Evolutionary conservation across 768 basidiomycete species (phyloP).

Genomic region (Leucosporidium yakuticum): DNA sequence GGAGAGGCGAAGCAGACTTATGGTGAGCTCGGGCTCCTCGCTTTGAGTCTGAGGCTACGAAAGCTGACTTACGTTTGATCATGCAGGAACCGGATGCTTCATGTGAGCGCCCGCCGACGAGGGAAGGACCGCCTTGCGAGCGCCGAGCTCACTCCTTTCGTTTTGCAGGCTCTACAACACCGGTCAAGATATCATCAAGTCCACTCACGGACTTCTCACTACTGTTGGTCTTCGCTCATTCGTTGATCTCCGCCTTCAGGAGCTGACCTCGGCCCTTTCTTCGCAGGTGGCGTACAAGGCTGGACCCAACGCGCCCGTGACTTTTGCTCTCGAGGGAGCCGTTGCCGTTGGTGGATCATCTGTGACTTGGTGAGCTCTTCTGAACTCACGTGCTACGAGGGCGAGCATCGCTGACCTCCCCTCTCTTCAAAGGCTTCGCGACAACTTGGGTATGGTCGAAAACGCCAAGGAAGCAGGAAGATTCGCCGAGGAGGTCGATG

Average conservation of each 20-base stretch:
- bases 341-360: conserved; percentile 94
- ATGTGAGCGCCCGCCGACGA: conserved; percentile 42
- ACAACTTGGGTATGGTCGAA: conserved; percentile 76
- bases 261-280: conserved; percentile 3
- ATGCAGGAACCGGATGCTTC: conserved; percentile 77
- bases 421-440: conserved; percentile 62
- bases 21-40: conserved; percentile 41
- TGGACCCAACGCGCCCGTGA: conserved; percentile 66
- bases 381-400: not conserved
- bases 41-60: not conserved
- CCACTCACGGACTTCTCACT: conserved; percentile 76
- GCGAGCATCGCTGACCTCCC: not conserved
- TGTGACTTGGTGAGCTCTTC: conserved; percentile 66
- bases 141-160: not conserved
- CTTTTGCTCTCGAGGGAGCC: conserved; percentile 91
- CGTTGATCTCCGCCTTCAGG: not conserved
- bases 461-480: conserved; percentile 76
- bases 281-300: conserved; percentile 79
- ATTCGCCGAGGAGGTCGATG: conserved; percentile 66
- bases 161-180: conserved; percentile 67
- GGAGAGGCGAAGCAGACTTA: conserved; percentile 98
- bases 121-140: not conserved
- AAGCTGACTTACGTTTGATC: not conserved
- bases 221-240: conserved; percentile 55
- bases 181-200: conserved; percentile 75